phyloP scores from a whole-genome alignment of 2,329 filamentous ascomycete species.

The Aspergillus clavatus region DNA sequence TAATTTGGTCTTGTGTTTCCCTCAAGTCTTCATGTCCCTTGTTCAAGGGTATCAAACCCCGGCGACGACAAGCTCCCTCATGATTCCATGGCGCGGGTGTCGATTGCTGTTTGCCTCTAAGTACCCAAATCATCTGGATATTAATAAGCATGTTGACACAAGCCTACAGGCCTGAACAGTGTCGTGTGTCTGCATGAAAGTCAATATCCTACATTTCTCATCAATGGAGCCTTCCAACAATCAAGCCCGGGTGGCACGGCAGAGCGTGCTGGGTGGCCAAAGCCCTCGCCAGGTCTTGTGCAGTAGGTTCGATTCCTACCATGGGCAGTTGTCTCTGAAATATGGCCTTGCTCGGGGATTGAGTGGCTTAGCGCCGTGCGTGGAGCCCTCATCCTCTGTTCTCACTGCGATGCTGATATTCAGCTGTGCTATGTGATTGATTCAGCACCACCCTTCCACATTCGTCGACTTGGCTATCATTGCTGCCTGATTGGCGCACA shows the following conservation, averaged over 20 bases:
- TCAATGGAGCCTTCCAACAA: no score
- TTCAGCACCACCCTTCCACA: background rate
- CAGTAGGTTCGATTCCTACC: background rate
- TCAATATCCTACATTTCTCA: constrained; percentile 11
- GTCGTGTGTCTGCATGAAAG: constrained; percentile 9
- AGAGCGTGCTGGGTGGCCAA: constrained; percentile 2
- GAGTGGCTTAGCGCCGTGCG: background rate
- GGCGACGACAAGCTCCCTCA: constrained; percentile 12
- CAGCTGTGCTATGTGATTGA: background rate
- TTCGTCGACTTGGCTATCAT: background rate
- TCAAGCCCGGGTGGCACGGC: constrained; percentile 6
- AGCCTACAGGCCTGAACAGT: background rate
- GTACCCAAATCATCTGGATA: constrained; percentile 13
- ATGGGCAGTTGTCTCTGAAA: background rate
- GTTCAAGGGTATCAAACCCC: constrained; percentile 11
- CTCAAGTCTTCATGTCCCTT: background rate
- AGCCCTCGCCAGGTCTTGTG: background rate
- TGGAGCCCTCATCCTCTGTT: background rate
- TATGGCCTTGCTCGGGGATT: background rate
- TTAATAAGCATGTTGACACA: constrained; percentile 8
- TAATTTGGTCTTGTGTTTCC: background rate
- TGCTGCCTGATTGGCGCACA: background rate
- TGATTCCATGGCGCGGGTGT: constrained; percentile 8
- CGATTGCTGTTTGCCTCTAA: constrained; percentile 17
- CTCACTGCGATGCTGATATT: background rate